These are phyloP conservation scores for Acorus calamus DNA, from an alignment of 106 monocot species.

Conservation along the genomic window DNA sequence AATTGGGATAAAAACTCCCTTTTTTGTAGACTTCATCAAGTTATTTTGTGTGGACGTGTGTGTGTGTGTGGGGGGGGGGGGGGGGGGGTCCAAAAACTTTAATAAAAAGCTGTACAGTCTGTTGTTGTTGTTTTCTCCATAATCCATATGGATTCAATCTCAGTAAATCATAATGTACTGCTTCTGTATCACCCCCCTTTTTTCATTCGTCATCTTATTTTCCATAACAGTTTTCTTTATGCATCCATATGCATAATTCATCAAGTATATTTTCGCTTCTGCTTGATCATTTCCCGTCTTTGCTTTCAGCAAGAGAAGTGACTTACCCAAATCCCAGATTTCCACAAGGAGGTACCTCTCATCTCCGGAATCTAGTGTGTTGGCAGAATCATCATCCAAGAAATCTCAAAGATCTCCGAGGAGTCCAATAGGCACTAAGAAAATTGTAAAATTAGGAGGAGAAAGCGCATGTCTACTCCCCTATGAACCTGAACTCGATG, in stretches of 20 bases:
- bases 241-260: not conserved
- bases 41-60: no score
- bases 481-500: slow-evolving; percentile 9
- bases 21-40: no score
- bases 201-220: no score
- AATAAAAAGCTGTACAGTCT: no score
- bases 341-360: slow-evolving; percentile 15
- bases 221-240: no score
- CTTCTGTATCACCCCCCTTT: no score
- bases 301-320: slow-evolving; percentile 11
- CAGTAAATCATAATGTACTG: no score
- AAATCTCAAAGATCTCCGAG: slow-evolving; percentile 23
- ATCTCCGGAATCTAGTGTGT: slow-evolving; percentile 33
- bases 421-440: slow-evolving; percentile 2
- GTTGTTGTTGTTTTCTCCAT: no score
- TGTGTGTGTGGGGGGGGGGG: no score
- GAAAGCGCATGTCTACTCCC: slow-evolving; percentile 3
- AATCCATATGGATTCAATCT: no score
- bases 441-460: slow-evolving; percentile 5
- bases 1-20: no score
- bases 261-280: not conserved
- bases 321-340: slow-evolving; percentile 17
- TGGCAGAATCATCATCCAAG: slow-evolving; percentile 7
- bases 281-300: not conserved
- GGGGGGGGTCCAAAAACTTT: no score